Evolutionary conservation across 2,329 filamentous ascomycete genomes (phyloP).

Genomic region (Fusarium chuoi): DNA sequence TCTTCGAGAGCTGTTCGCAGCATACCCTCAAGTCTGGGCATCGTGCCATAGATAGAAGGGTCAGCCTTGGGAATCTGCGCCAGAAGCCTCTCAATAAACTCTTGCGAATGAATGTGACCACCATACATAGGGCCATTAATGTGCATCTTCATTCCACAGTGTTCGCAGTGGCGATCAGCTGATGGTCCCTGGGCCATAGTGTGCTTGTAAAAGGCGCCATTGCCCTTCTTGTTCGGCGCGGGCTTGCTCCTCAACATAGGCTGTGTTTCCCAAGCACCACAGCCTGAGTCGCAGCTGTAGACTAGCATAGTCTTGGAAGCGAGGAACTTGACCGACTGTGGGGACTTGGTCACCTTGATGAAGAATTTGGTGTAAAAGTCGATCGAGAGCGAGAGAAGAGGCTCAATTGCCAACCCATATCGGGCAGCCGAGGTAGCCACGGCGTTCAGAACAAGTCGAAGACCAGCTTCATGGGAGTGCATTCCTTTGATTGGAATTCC

Average conservation of each 20-base stretch:
- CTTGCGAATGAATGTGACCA: conserved; percentile 84
- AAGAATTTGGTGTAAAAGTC: conserved; percentile 96
- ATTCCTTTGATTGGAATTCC: conserved; percentile 86
- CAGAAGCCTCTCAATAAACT: conserved; percentile 84
- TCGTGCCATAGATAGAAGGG: conserved; percentile 79
- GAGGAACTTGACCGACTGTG: conserved; percentile 87
- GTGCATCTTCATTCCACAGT: conserved; percentile 89
- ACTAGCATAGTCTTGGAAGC: conserved; percentile 93
- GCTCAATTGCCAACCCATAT: conserved; percentile 90
- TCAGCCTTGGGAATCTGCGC: conserved; percentile 75
- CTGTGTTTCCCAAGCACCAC: conserved; percentile 91
- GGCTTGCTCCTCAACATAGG: conserved; percentile 76
- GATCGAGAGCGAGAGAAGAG: conserved; percentile 90
- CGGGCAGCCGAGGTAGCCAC: conserved; percentile 83
- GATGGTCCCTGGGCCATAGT: conserved; percentile 77
- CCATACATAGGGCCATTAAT: conserved; percentile 95
- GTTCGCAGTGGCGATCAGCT: conserved; percentile 73
- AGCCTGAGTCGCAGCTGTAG: conserved; percentile 90
- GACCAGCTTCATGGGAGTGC: conserved; percentile 87
- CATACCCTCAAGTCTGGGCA: conserved; percentile 88
- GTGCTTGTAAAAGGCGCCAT: conserved; percentile 80
- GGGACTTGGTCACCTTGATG: conserved; percentile 81
- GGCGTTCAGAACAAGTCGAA: conserved; percentile 86
- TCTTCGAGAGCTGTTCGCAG: conserved; percentile 89
- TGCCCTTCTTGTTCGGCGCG: conserved; percentile 75